Evolutionary conservation across 129 eudicot species (phyloP).

Genomic region (Pseudognaphalium luteoalbum): DNA sequence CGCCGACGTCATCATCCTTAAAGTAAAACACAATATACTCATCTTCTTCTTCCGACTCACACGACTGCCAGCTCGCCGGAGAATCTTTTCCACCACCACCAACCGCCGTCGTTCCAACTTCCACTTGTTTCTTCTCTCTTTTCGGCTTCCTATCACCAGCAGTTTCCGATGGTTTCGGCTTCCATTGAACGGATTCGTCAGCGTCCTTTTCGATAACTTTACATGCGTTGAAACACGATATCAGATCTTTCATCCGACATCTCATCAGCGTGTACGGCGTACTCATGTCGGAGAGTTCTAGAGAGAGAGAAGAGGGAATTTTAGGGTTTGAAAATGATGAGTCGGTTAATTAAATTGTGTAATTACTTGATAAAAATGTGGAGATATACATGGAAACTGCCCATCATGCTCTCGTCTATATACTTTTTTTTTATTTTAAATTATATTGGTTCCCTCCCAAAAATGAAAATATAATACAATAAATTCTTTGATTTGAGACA

Average conservation of each 20-base stretch:
- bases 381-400: constrained; percentile 45
- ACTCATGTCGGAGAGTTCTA: constrained; percentile 36
- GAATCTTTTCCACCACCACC: constrained; percentile 35
- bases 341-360: constrained; percentile 10
- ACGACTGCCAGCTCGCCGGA: constrained; percentile 40
- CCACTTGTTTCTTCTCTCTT: constrained; percentile 20
- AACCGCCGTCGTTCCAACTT: constrained; percentile 21
- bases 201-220: constrained; percentile 43
- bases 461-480: neutral
- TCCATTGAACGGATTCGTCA: constrained; percentile 4
- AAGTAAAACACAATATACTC: constrained; percentile 82
- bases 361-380: constrained; percentile 30
- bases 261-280: constrained; percentile 42
- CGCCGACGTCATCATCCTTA: constrained; percentile 45
- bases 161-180: neutral
- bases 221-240: constrained; percentile 57
- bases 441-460: constrained; percentile 17
- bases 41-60: constrained; percentile 61
- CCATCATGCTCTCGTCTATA: neutral
- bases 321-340: constrained; percentile 28
- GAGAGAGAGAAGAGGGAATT: constrained; percentile 25
- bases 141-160: constrained; percentile 2
- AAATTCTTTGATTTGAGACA: neutral
- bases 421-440: neutral
- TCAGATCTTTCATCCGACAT: constrained; percentile 49